These are phyloP conservation scores for Chrysanthemum lavandulifolium DNA, from an alignment of 129 eudicot genomes.

Conservation along the genomic window DNA sequence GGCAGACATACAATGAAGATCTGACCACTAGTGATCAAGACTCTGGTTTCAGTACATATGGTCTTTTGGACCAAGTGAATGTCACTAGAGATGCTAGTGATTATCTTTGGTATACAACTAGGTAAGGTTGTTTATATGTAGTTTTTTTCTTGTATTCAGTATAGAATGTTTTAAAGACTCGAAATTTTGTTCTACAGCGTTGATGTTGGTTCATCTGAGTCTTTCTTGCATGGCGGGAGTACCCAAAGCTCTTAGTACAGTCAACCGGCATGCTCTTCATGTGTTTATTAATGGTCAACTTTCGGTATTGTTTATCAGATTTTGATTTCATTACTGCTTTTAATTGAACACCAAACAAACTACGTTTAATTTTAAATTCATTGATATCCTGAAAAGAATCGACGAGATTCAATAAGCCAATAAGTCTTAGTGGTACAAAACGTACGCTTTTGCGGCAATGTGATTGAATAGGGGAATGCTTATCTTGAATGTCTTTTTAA, in stretches of 20 bases:
- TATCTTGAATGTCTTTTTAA: constrained; percentile 20
- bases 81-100: constrained; percentile 89
- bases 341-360: not conserved
- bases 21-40: constrained; percentile 54
- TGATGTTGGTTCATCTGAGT: constrained; percentile 68
- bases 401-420: too few species aligned
- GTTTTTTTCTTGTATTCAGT: not conserved
- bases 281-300: constrained; percentile 83
- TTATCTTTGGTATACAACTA: constrained; percentile 87
- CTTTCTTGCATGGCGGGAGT: constrained; percentile 68
- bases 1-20: constrained; percentile 89
- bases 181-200: constrained; percentile 43
- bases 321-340: not conserved
- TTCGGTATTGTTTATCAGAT: constrained; percentile 39
- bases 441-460: not conserved
- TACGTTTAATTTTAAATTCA: not conserved
- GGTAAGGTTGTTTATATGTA: constrained; percentile 37
- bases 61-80: constrained; percentile 92
- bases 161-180: constrained; percentile 1
- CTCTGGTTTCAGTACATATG: constrained; percentile 50
- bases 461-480: not conserved
- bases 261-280: constrained; percentile 82
- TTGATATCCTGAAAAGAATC: not conserved
- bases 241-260: constrained; percentile 70
- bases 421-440: not conserved